These are phyloP conservation scores for Malassezia globosa DNA, from an alignment of 1,284 basidiomycete species.

Conservation along the genomic window DNA sequence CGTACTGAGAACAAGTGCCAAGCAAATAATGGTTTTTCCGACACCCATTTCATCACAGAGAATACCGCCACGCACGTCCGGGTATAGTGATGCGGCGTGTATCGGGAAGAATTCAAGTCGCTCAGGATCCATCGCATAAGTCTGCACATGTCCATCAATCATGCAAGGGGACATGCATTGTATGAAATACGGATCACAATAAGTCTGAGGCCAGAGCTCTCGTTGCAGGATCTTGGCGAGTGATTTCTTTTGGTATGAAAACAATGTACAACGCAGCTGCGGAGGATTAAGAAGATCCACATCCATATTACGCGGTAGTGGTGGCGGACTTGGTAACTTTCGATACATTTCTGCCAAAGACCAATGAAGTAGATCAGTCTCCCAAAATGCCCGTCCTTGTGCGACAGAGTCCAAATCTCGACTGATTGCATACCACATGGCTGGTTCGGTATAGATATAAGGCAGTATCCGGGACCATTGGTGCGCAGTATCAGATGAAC, in stretches of 20 bases:
- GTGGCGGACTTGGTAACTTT: slow-evolving; percentile 8
- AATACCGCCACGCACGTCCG: slow-evolving; percentile 18
- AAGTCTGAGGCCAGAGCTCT: slow-evolving; percentile 7
- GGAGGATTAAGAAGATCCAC: background rate
- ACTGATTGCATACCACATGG: slow-evolving; percentile 7
- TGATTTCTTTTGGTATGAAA: slow-evolving; percentile 14
- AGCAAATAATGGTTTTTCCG: slow-evolving; percentile 20
- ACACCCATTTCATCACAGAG: slow-evolving; percentile 24
- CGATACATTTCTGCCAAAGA: slow-evolving; percentile 10
- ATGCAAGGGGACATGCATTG: background rate
- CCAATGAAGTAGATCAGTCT: slow-evolving; percentile 3
- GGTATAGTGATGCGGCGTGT: background rate
- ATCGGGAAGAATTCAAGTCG: background rate
- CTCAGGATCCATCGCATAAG: slow-evolving; percentile 8
- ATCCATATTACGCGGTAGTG: background rate
- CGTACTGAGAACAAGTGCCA: slow-evolving; percentile 18
- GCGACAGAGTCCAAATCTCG: slow-evolving; percentile 3
- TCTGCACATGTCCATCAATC: background rate
- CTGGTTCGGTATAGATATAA: background rate
- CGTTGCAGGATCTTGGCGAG: slow-evolving; percentile 19
- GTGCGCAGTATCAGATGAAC: background rate
- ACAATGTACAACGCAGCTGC: slow-evolving; percentile 8
- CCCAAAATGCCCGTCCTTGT: background rate
- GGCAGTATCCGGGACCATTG: slow-evolving; percentile 6
- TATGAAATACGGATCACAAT: slow-evolving; percentile 11